A percentile compares a stretch with the other conserved stretches of the same genome.
Evolutionary conservation across 441 rosid species (phyloP).

Genomic region (Rhodomyrtus psidioides): DNA sequence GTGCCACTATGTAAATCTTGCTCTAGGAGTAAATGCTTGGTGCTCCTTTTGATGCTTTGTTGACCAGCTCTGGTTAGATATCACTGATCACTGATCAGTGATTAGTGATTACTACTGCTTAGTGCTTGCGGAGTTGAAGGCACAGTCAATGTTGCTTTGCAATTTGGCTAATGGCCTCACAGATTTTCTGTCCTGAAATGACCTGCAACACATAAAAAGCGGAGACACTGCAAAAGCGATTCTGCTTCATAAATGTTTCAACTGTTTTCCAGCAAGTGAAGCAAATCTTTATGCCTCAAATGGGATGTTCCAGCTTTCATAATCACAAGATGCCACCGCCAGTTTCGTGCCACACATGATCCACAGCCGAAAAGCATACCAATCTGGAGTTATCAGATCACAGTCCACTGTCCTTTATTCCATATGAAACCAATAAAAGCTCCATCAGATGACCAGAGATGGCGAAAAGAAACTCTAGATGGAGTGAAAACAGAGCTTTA

Average conservation of each 20-base stretch:
- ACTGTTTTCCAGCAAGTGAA: background rate
- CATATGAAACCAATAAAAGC: background rate
- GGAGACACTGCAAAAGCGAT: background rate
- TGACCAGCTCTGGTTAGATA: background rate
- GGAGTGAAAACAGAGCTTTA: background rate
- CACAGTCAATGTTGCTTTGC: background rate
- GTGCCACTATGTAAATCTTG: background rate
- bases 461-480: background rate
- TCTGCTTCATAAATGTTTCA: background rate
- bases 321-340: constrained; percentile 8
- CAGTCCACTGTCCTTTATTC: background rate
- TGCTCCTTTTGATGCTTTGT: background rate
- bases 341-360: background rate
- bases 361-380: background rate
- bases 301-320: background rate
- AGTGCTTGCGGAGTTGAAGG: background rate
- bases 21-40: background rate
- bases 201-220: background rate
- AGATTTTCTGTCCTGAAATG: background rate
- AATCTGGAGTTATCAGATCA: background rate
- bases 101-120: too few species aligned
- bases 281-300: background rate
- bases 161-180: background rate
- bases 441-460: background rate
- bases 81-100: background rate